Evolutionary conservation across 2,329 filamentous ascomycete genomes (phyloP).

Genomic region (Calonectria crousiana): DNA sequence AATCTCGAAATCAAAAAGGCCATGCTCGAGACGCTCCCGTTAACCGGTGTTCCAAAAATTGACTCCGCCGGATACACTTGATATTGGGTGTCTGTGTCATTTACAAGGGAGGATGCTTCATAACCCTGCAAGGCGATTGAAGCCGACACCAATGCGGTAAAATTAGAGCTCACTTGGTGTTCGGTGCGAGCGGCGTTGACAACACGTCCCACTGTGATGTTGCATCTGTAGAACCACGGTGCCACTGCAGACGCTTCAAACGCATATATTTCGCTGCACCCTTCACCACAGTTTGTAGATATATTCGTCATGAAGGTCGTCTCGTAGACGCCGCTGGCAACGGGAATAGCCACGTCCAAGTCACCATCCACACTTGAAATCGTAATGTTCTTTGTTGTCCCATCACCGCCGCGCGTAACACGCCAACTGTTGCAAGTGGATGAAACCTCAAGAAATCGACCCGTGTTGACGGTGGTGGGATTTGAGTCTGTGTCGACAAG

Average conservation of each 20-base stretch:
- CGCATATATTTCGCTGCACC: conserved; percentile 38
- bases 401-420: conserved; percentile 32
- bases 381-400: conserved; percentile 30
- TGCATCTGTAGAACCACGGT: conserved; percentile 42
- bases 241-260: conserved; percentile 34
- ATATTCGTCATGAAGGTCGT: conserved; percentile 39
- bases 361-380: conserved; percentile 8
- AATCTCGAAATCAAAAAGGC: conserved; percentile 52
- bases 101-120: conserved; percentile 32
- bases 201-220: conserved; percentile 34
- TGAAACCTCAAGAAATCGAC: conserved; percentile 26
- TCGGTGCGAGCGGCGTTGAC: conserved; percentile 30
- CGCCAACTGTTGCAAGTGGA: conserved; percentile 34
- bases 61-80: conserved; percentile 58
- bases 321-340: conserved; percentile 30
- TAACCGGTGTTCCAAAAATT: conserved; percentile 48
- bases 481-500: conserved; percentile 22
- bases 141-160: conserved; percentile 34
- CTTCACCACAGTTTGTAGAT: conserved; percentile 16
- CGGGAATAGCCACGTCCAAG: conserved; percentile 25
- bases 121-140: conserved; percentile 41
- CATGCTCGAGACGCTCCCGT: conserved; percentile 50
- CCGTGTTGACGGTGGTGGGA: conserved; percentile 33
- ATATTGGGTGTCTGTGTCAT: background rate
- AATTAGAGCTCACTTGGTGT: conserved; percentile 33